Conservation (phyloP, 2,329 filamentous ascomycete genomes). For the Pseudogymnoascus sp. region DNA sequence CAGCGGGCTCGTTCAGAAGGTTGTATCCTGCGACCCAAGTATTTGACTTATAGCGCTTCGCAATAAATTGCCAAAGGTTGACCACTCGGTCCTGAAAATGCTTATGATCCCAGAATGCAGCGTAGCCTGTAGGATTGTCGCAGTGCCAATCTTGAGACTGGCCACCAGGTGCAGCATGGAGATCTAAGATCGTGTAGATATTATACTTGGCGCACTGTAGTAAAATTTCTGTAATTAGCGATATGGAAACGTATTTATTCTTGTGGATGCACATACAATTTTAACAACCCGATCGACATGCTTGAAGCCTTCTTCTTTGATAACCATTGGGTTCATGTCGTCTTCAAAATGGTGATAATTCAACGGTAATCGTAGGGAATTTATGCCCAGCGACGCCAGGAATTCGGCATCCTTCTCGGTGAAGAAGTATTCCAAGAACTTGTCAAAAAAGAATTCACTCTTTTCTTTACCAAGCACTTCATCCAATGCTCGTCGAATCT, state of each 20-base stretch:
- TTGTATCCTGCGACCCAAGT: slow-evolving; percentile 29
- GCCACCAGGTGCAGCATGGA: slow-evolving; percentile 40
- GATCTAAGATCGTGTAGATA: slow-evolving; percentile 40
- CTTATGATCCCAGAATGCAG: slow-evolving; percentile 42
- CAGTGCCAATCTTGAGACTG: slow-evolving; percentile 45
- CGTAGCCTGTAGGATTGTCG: slow-evolving; percentile 33
- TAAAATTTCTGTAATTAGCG: not conserved
- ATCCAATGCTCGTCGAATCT: slow-evolving; percentile 48
- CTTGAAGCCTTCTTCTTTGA: slow-evolving; percentile 43
- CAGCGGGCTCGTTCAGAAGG: slow-evolving; percentile 31
- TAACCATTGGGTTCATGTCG: slow-evolving; percentile 42
- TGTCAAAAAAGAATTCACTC: slow-evolving; percentile 54
- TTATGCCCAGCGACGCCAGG: slow-evolving; percentile 48
- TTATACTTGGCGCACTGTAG: slow-evolving; percentile 35
- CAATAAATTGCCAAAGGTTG: slow-evolving; percentile 39
- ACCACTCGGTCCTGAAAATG: slow-evolving; percentile 41
- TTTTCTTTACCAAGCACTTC: slow-evolving; percentile 49
- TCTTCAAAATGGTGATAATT: slow-evolving; percentile 54
- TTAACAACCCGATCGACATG: slow-evolving; percentile 43
- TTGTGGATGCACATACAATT: not conserved
- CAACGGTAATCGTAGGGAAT: slow-evolving; percentile 54
- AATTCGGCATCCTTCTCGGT: slow-evolving; percentile 52
- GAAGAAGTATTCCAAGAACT: slow-evolving; percentile 44
- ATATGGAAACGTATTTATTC: not conserved
- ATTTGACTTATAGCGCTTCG: slow-evolving; percentile 37